Conservation (phyloP, 495 filamentous ascomycete species). For the Entonaema liquescens region DNA sequence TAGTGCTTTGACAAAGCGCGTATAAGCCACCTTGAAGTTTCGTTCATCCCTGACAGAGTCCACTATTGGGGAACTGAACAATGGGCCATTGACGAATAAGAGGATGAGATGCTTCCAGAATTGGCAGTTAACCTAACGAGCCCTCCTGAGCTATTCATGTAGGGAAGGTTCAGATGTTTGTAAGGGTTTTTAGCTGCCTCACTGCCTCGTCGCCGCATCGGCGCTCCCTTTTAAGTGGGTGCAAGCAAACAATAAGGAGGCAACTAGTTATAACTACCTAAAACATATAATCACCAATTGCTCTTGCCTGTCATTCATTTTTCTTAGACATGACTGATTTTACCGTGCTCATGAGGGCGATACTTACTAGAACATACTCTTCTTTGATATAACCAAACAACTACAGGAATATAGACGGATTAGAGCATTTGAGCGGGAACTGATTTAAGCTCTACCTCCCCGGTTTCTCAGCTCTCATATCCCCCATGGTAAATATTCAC, state of each 20-base stretch:
- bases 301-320: not conserved
- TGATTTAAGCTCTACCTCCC: not conserved
- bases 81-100: conserved; percentile 7
- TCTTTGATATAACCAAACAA: not conserved
- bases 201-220: not conserved
- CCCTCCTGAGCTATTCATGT: conserved; percentile 1
- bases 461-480: not conserved
- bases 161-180: not conserved
- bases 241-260: not conserved
- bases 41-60: not conserved
- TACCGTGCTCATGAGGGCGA: not conserved
- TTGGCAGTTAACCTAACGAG: not conserved
- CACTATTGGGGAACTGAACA: conserved; percentile 1
- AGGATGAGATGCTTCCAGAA: not conserved
- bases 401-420: not conserved
- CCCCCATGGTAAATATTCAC: conserved; percentile 22
- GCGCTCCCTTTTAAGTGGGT: not conserved
- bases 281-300: not conserved
- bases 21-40: conserved; percentile 22
- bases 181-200: conserved; percentile 5
- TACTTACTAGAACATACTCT: not conserved
- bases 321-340: not conserved
- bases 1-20: not conserved
- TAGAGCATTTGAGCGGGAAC: not conserved
- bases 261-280: conserved; percentile 1